A percentile compares a stretch with the other conserved stretches of the same genome.
Conservation (phyloP, 2,329 filamentous ascomycete species). For the Fusarium domesticum region DNA sequence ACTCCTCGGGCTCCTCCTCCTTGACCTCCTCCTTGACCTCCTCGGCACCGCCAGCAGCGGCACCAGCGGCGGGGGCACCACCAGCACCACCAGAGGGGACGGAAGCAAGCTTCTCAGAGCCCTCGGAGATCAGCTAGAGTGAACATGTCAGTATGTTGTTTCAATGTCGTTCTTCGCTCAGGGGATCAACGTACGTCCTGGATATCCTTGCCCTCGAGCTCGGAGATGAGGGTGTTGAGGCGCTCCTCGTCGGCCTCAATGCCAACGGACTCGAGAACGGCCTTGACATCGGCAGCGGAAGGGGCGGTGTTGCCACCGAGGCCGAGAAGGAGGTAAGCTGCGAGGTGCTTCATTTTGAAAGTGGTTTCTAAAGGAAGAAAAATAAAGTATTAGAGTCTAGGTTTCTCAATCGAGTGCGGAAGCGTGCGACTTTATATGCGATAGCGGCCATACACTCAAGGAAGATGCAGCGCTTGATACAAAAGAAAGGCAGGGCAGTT, state of each 20-base stretch:
- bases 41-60: slow-evolving; percentile 65
- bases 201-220: slow-evolving; percentile 91
- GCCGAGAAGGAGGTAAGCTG: slow-evolving; percentile 95
- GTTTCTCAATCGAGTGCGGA: slow-evolving; percentile 9
- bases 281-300: slow-evolving; percentile 80
- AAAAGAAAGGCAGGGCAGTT: too few species aligned
- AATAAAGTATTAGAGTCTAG: slow-evolving; percentile 20
- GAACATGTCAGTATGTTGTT: slow-evolving; percentile 16
- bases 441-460: neutral
- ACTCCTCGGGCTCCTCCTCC: slow-evolving; percentile 58
- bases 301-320: slow-evolving; percentile 91
- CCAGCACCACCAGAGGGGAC: slow-evolving; percentile 89
- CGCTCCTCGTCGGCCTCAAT: slow-evolving; percentile 90
- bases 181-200: slow-evolving; percentile 67
- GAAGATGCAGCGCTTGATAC: too few species aligned
- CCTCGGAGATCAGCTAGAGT: slow-evolving; percentile 80
- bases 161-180: neutral
- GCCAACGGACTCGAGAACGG: slow-evolving; percentile 87
- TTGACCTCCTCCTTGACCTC: slow-evolving; percentile 81
- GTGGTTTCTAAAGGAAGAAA: slow-evolving; percentile 34
- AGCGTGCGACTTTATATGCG: slow-evolving; percentile 3
- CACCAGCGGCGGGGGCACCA: slow-evolving; percentile 65
- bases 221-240: slow-evolving; percentile 78
- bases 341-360: slow-evolving; percentile 98
- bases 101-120: slow-evolving; percentile 91